Percentiles rank a stretch among this genome's conserved stretches.
phyloP scores from a whole-genome alignment of 805 yeast species.

The Kazachstania taianensis region DNA sequence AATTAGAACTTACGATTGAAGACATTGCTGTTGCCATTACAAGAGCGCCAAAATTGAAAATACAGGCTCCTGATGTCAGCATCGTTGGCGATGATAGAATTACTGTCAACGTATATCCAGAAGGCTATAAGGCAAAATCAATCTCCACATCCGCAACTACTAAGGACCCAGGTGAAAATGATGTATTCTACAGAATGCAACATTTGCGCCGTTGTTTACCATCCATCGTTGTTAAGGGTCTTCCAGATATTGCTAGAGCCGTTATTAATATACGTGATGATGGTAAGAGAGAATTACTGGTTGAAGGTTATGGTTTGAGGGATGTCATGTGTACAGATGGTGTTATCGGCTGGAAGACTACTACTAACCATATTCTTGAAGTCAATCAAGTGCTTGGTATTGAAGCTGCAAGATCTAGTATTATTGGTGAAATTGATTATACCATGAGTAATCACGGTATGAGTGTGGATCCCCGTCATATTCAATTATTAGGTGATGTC shows the following conservation, averaged over 20 bases:
- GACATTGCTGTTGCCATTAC: conserved; percentile 78
- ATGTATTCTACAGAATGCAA: conserved; percentile 81
- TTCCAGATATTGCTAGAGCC: conserved; percentile 86
- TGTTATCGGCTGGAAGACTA: conserved; percentile 76
- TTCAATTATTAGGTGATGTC: conserved; percentile 92
- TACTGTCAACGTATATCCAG: conserved; percentile 49
- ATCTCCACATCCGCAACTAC: conserved; percentile 36
- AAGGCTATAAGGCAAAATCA: conserved; percentile 34
- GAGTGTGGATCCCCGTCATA: conserved; percentile 99
- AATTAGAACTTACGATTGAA: conserved; percentile 77
- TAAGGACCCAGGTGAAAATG: conserved; percentile 33
- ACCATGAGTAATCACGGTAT: conserved; percentile 99
- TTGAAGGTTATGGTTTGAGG: conserved; percentile 94
- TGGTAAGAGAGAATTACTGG: conserved; percentile 79
- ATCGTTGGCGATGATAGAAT: conserved; percentile 56
- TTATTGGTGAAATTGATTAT: conserved; percentile 87
- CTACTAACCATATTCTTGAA: conserved; percentile 87
- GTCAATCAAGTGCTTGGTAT: conserved; percentile 86
- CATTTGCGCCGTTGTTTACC: conserved; percentile 79
- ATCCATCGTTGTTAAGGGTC: conserved; percentile 83
- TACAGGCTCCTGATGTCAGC: conserved; percentile 59
- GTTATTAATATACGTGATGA: conserved; percentile 88
- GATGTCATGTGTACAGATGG: conserved; percentile 98
- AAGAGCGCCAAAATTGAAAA: conserved; percentile 82
- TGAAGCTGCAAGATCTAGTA: conserved; percentile 93